These are phyloP conservation scores for Falciphora oryzae DNA, from an alignment of 2,329 filamentous ascomycete species.

Conservation along the genomic window DNA sequence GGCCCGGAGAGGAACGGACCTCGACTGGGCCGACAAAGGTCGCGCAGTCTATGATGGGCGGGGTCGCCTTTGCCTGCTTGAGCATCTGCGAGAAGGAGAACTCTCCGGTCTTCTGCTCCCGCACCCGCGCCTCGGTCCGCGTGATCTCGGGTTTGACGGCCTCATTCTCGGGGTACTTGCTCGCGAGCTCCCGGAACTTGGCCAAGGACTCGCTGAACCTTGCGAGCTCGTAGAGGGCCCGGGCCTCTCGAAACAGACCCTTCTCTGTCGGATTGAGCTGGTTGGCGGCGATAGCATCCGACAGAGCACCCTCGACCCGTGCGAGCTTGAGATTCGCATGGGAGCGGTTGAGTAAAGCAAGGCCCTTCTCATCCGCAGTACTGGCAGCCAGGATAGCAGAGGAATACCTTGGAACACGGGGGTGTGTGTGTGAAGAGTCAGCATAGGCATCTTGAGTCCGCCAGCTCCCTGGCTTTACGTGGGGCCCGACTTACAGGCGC, in stretches of 20 bases:
- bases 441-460: no score
- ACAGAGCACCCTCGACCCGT: slow-evolving; percentile 24
- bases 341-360: slow-evolving; percentile 31
- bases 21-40: slow-evolving; percentile 37
- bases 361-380: slow-evolving; percentile 29
- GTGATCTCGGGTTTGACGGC: slow-evolving; percentile 23
- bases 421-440: neutral
- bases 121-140: slow-evolving; percentile 25
- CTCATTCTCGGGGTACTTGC: slow-evolving; percentile 28
- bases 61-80: slow-evolving; percentile 26
- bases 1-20: slow-evolving; percentile 31
- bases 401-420: slow-evolving; percentile 31
- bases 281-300: slow-evolving; percentile 20
- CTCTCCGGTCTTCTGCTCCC: slow-evolving; percentile 32
- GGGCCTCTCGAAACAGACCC: slow-evolving; percentile 36
- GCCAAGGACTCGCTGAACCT: slow-evolving; percentile 31
- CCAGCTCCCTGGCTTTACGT: no score
- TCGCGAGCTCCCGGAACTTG: slow-evolving; percentile 26
- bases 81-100: slow-evolving; percentile 34
- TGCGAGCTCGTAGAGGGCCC: slow-evolving; percentile 37
- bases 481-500: slow-evolving; percentile 23
- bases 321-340: slow-evolving; percentile 26
- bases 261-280: slow-evolving; percentile 29
- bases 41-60: slow-evolving; percentile 40
- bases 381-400: slow-evolving; percentile 26